Evolutionary conservation across 1,284 basidiomycete species (phyloP).

Genomic region (Cutaneotrichosporon sp.): DNA sequence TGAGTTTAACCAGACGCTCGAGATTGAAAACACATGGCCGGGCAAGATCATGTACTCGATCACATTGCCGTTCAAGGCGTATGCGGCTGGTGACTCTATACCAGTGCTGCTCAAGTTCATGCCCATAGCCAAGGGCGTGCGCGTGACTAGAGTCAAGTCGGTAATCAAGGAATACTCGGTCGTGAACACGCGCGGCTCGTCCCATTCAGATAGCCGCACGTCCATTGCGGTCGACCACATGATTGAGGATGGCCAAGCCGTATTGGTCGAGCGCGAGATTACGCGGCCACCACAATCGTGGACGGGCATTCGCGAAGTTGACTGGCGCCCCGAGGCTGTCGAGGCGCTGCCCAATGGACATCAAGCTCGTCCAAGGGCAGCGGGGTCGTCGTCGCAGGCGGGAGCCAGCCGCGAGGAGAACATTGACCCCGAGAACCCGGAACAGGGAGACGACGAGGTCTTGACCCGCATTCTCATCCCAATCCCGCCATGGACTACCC

Average conservation of each 20-base stretch:
- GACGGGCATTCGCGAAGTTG: conserved; percentile 3
- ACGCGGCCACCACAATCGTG: conserved; percentile 27
- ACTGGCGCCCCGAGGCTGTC: conserved; percentile 1
- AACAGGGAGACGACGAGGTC: conserved; percentile 50
- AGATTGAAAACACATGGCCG: conserved; percentile 91
- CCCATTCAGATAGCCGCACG: conserved; percentile 61
- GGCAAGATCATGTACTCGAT: conserved; percentile 89
- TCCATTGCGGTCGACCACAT: conserved; percentile 66
- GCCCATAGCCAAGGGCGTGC: conserved; percentile 76
- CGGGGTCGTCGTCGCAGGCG: neutral
- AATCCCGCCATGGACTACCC: conserved; percentile 52
- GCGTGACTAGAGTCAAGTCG: conserved; percentile 62
- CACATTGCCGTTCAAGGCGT: conserved; percentile 57
- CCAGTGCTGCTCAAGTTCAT: conserved; percentile 79
- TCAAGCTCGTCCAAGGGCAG: neutral
- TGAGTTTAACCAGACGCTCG: conserved; percentile 90
- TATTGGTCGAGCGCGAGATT: conserved; percentile 26
- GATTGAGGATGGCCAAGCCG: conserved; percentile 59
- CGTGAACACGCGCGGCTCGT: conserved; percentile 58
- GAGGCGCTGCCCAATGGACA: neutral
- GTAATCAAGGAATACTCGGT: conserved; percentile 66
- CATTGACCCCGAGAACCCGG: conserved; percentile 25
- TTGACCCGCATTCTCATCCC: conserved; percentile 49
- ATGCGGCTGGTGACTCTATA: conserved; percentile 78
- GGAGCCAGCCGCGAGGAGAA: neutral